Base-by-base conservation (phyloP, 176 grass and related monocot genomes). In the Miscanthus lutarioriparius region DNA sequence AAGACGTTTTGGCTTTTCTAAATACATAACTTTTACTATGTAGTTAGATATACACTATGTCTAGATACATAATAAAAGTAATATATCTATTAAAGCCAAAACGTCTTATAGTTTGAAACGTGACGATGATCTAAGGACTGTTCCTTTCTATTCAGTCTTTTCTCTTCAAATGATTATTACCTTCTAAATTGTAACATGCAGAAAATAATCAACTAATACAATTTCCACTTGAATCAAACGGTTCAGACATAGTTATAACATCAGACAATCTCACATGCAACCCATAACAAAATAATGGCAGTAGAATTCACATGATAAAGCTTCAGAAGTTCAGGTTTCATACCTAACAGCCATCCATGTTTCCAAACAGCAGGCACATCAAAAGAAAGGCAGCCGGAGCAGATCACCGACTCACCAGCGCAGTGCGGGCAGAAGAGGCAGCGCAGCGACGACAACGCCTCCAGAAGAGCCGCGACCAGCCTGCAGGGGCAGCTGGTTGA, bases 331-430 rank as follows among this genome's bases (percentile, higher is more conserved):
- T 80, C 11, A 80, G 19, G 27, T 67, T 85, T 64, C 28, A 4
- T 59, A 39, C 67, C 48, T 87, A 75, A 87, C 88, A 70, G 75
- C 75, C 14, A 87, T 26, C 70, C 25, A 54, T 63, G 61, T 84
- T 80, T 91, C 35, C 39, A 16, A 62, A 75, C 58, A 92, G 78
- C 78, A 94, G 97, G 89, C 49, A 76, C 77, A 10, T 87, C 93
- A 16, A 99, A 89, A 90, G 77, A 87, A 49, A 98, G 85, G 86
- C 91, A 88, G 87, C 43, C 72, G n/a, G 81, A 87, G 43, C 65
- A 91, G 43, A 79, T 73, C 43, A 54, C 71, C 0, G 82, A 91
- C 85, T 49, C 85, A 54, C 72, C 77, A 77, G 43, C 23, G 3
- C 93, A 83, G 61, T 76, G 84, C 61, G 75, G 75, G 33, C 82